A percentile compares a stretch with the other conserved stretches of the same genome.
Conservation (phyloP, 495 filamentous ascomycete species). For the Penicillium turbatum region DNA sequence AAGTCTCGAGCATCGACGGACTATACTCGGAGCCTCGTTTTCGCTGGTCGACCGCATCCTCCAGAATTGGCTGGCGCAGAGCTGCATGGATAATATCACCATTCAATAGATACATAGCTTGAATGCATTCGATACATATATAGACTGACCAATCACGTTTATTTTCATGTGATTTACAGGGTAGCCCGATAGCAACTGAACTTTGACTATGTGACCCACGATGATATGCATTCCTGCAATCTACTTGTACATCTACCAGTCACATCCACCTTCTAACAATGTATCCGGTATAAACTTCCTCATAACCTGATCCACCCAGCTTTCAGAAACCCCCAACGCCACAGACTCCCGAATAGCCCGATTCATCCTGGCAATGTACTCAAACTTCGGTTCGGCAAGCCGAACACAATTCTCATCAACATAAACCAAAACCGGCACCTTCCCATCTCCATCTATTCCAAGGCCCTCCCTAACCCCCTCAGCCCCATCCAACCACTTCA, state of each 20-base stretch:
- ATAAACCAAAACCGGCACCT: conserved; percentile 51
- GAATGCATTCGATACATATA: conserved; percentile 6
- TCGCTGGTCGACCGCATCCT: conserved; percentile 7
- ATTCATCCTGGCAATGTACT: conserved; percentile 69
- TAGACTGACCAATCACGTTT: neutral
- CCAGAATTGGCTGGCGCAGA: conserved; percentile 3
- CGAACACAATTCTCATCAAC: conserved; percentile 45
- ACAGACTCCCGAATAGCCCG: conserved; percentile 59
- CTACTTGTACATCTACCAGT: neutral
- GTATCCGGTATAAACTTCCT: conserved; percentile 50
- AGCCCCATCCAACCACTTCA: conserved; percentile 32
- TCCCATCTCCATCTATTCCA: conserved; percentile 4
- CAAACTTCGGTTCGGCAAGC: conserved; percentile 45
- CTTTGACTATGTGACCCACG: neutral
- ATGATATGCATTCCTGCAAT: neutral
- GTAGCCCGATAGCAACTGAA: neutral
- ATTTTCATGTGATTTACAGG: neutral
- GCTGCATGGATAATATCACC: neutral
- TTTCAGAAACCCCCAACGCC: conserved; percentile 49
- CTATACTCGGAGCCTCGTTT: conserved; percentile 2
- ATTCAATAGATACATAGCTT: conserved; percentile 16
- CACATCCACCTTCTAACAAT: neutral
- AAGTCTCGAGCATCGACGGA: neutral
- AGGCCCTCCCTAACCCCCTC: conserved; percentile 7
- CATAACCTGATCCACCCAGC: conserved; percentile 55